Base-by-base conservation (phyloP, 139 green algal genomes). In the Chlamydomonas applanata region DNA sequence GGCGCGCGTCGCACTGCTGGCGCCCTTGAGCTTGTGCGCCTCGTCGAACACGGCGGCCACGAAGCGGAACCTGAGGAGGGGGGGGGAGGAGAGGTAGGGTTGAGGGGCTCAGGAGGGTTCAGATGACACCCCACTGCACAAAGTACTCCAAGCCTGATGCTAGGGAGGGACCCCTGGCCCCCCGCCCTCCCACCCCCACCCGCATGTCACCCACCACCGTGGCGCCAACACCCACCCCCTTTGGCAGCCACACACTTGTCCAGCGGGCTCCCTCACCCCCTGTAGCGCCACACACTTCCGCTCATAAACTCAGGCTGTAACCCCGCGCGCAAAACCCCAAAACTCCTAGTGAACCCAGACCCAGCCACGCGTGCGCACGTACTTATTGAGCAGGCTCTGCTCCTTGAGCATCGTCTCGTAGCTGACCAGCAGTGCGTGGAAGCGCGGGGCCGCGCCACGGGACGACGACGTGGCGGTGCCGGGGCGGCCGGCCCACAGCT, bases 21-120 rank as follows among this genome's bases (percentile, higher is more conserved):
- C 71, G 69, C 67, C 80, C 87, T 96, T 97, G 64, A 95, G 87
- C 45, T 88, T 83, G 82, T 97, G 93, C 14, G 91, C 91, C 77
- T 90, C 80, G 40, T 86, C 84, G 30, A 89, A 73, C 13, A 86
- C 74, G 3, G 65, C 70, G 2, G 71, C 79, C 45, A 74, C 44
- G 33, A 62, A 75, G 35, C 32, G 19, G n/a, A 83, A 24, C 32
- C 68, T 73, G 68, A n/a, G n/a, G n/a, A n/a, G n/a, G n/a, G n/a
- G 20, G 11, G 20, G 13, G 36, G 13, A 69, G 61, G 30, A 17
- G 36, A 45, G 13, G 34, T 4, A 56, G 24, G 54, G 54, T 62
- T 62, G 13, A 62, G 9, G 9, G 40, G n/a, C 9, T 24, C 4
- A 59, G 3, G 40, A 49, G 40, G 40, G 40, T 49, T 49, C 40